Conservation (phyloP, 805 yeast genomes). For the Saccharomycopsis sp. region DNA sequence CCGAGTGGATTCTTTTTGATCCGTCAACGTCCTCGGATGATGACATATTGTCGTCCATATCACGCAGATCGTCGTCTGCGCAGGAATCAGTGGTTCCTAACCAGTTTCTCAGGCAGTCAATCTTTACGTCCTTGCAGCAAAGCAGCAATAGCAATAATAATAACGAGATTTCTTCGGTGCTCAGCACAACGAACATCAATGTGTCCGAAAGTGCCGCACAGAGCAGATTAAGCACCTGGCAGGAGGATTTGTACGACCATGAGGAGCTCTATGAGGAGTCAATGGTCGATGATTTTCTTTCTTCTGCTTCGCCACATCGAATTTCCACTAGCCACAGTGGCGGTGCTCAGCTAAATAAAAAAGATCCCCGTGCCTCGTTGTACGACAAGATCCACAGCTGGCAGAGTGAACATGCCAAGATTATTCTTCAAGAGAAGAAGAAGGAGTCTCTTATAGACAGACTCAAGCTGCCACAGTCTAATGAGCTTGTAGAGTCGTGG, state of each 20-base stretch:
- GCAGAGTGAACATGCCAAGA: constrained; percentile 15
- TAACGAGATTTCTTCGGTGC: constrained; percentile 8
- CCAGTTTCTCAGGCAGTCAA: not conserved
- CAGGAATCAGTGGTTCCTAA: not conserved
- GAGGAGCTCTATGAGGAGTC: constrained; percentile 5
- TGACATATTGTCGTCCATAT: constrained; percentile 10
- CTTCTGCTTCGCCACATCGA: too few relatives aligned
- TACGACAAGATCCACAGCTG: constrained; percentile 16
- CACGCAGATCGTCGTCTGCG: not conserved
- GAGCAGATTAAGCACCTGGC: not conserved
- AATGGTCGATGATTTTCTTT: not conserved
- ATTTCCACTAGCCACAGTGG: too few relatives aligned
- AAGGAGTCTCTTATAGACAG: not conserved
- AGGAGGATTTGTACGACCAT: not conserved
- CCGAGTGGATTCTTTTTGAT: constrained; percentile 17
- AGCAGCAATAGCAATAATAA: not conserved
- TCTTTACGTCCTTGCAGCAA: not conserved
- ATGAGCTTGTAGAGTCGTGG: constrained; percentile 14
- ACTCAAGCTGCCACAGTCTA: not conserved
- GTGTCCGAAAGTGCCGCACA: not conserved
- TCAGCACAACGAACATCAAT: not conserved
- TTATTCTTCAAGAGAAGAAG: constrained; percentile 3
- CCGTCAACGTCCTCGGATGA: constrained; percentile 11
- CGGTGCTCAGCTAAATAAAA: not conserved
- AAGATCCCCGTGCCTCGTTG: not conserved